Percentiles rank a stretch among this genome's conserved stretches.
phyloP scores from a whole-genome alignment of 441 rosid species.

The Capsella rubella region DNA sequence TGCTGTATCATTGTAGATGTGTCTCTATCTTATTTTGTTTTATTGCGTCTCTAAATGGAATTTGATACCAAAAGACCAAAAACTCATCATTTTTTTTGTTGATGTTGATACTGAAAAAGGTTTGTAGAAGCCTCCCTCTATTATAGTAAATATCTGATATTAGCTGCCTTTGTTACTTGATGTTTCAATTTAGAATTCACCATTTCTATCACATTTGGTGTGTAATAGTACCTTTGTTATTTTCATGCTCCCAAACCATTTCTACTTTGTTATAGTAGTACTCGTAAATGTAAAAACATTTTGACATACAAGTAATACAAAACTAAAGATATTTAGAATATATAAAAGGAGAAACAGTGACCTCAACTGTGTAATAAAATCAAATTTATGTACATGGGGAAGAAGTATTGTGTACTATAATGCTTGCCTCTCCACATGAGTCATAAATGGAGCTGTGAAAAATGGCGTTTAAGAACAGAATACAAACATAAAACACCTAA shows the following conservation, averaged over 20 bases:
- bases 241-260: neutral
- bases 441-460: constrained; percentile 35
- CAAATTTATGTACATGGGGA: constrained; percentile 36
- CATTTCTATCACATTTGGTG: neutral
- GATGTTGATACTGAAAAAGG: constrained; percentile 14
- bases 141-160: neutral
- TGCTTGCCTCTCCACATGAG: constrained; percentile 38
- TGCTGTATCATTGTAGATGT: constrained; percentile 70
- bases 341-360: neutral
- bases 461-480: constrained; percentile 38
- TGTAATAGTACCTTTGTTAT: neutral
- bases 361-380: constrained; percentile 10
- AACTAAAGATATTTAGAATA: neutral
- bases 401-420: constrained; percentile 22
- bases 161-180: neutral
- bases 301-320: neutral
- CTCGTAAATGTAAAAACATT: neutral
- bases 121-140: constrained; percentile 11
- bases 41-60: constrained; percentile 17
- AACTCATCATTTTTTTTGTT: constrained; percentile 11
- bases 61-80: constrained; percentile 19
- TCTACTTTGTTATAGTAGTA: neutral
- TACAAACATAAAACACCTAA: constrained; percentile 34
- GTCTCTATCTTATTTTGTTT: constrained; percentile 36
- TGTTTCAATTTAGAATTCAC: neutral